Evolutionary conservation across 176 grass and related monocot genomes (phyloP).

Genomic region (Zoysia pacifica): DNA sequence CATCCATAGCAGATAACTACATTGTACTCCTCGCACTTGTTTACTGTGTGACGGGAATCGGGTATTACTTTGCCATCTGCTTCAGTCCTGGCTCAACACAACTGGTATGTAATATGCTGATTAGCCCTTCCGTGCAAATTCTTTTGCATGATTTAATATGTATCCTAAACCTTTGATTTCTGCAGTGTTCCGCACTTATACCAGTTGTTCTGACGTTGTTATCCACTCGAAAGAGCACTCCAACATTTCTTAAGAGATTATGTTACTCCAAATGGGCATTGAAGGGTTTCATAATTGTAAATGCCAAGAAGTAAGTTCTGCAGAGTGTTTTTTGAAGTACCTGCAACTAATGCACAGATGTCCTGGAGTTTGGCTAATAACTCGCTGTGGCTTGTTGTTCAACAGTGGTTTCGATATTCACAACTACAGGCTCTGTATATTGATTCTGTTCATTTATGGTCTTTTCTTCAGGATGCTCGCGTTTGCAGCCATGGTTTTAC

Average conservation of each 20-base stretch:
- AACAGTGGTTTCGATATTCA: no score
- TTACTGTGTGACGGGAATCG: slow-evolving; percentile 84
- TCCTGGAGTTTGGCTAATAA: slow-evolving; percentile 88
- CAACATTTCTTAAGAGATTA: slow-evolving; percentile 46
- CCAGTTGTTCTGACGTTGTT: slow-evolving; percentile 73
- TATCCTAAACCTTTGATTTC: not conserved
- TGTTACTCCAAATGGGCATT: slow-evolving; percentile 85
- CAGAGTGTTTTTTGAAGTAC: not conserved
- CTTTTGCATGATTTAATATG: no score
- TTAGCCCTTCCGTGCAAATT: no score
- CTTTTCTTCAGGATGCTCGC: no score
- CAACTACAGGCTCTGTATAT: no score
- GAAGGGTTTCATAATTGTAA: slow-evolving; percentile 74
- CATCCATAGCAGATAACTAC: slow-evolving; percentile 57
- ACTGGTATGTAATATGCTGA: no score
- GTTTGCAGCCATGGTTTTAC: slow-evolving; percentile 30
- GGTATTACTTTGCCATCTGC: slow-evolving; percentile 79
- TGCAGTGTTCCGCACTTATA: slow-evolving; percentile 73
- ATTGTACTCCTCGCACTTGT: slow-evolving; percentile 68
- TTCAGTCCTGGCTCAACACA: no score
- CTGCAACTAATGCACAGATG: slow-evolving; percentile 38
- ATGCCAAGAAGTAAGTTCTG: slow-evolving; percentile 54
- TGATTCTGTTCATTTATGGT: no score
- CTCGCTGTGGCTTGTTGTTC: slow-evolving; percentile 59
- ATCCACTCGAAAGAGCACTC: slow-evolving; percentile 55